Evolutionary conservation across 345 rosid genomes (phyloP).

Genomic region (Eucalyptus leucophloia): DNA sequence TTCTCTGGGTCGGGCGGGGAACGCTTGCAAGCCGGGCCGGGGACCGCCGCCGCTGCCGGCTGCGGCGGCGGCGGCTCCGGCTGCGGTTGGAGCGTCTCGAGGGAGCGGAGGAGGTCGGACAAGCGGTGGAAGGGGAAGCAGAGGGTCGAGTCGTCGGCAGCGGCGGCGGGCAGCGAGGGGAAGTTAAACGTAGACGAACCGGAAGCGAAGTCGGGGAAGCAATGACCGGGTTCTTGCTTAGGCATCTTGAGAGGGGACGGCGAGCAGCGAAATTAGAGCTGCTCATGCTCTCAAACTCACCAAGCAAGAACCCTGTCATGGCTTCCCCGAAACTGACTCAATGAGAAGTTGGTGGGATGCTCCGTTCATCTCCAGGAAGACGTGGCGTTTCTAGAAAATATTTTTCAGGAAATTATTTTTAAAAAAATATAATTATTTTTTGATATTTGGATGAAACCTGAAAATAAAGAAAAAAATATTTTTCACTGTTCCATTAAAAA

Average conservation of each 20-base stretch:
- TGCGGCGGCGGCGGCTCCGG: neutral
- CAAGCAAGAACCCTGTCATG: no score
- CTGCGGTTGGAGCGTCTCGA: neutral
- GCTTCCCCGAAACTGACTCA: no score
- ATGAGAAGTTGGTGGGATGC: no score
- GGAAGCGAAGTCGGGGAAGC: neutral
- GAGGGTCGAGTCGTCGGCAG: neutral
- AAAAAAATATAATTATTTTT: no score
- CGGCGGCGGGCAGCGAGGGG: neutral
- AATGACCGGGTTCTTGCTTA: neutral
- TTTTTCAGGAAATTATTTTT: no score
- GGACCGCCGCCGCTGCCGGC: neutral
- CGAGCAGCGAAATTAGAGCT: neutral
- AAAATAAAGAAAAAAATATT: accelerated
- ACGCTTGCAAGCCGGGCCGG: neutral
- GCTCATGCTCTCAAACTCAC: neutral
- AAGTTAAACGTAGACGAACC: neutral
- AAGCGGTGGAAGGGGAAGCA: neutral
- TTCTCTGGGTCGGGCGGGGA: neutral
- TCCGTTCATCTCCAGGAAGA: accelerated
- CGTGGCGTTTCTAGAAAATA: accelerated
- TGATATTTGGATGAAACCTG: accelerated
- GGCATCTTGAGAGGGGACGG: neutral
- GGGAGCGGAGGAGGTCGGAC: neutral
- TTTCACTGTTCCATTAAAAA: accelerated